Conservation (phyloP, 23 red algal species). For the Gracilaria gracilis region DNA sequence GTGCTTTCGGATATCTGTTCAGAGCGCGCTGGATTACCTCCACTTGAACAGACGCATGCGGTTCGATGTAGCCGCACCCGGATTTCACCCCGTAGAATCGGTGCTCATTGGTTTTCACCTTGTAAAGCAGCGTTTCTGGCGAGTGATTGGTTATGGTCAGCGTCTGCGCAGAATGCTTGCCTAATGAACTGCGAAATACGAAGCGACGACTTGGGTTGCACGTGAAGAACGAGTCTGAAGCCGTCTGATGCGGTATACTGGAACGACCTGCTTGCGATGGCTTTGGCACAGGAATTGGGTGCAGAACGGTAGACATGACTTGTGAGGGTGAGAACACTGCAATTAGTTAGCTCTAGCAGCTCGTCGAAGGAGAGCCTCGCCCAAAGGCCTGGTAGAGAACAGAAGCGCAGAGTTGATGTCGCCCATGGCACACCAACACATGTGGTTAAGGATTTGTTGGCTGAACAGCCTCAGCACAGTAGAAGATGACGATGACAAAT, state of each 20-base stretch:
- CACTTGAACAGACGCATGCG: neutral
- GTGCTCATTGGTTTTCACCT: slow-evolving; percentile 12
- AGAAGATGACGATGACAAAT: neutral
- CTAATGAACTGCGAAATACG: neutral
- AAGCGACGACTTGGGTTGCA: neutral
- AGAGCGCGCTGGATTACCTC: neutral
- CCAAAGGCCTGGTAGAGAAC: too few relatives aligned
- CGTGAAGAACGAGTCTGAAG: neutral
- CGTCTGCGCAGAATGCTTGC: neutral
- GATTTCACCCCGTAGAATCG: neutral
- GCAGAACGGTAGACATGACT: neutral
- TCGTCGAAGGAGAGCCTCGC: too few relatives aligned
- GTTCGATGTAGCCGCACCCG: neutral
- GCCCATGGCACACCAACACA: neutral
- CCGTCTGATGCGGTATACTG: neutral
- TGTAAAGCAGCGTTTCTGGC: neutral
- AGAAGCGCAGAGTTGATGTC: too few relatives aligned
- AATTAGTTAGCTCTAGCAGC: too few relatives aligned
- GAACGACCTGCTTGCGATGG: neutral
- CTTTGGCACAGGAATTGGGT: neutral
- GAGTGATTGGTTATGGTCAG: neutral
- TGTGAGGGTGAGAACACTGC: too few relatives aligned
- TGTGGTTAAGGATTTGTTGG: neutral
- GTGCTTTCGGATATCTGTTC: neutral
- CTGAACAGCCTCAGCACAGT: neutral